Conservation (phyloP, 441 rosid genomes). For the Jatropha podagrica region DNA sequence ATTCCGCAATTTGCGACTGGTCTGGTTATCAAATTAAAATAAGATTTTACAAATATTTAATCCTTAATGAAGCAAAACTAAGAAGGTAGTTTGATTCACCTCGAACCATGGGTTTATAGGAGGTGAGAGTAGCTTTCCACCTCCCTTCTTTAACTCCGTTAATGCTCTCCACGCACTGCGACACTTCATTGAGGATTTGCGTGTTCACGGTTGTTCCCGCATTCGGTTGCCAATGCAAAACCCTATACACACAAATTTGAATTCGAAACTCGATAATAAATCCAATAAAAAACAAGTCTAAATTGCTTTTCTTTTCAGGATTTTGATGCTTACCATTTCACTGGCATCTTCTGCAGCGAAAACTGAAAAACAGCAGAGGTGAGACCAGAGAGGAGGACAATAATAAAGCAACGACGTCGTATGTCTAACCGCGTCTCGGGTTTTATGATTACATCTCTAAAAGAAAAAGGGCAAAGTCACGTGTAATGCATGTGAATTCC, state of each 20-base stretch:
- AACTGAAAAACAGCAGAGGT: not conserved
- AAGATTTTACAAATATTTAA: not conserved
- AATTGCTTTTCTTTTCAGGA: not conserved
- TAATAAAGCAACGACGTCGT: not conserved
- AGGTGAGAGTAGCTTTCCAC: slow-evolving; percentile 85
- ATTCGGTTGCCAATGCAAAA: slow-evolving; percentile 91
- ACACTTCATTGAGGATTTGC: slow-evolving; percentile 78
- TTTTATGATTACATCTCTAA: too few species aligned
- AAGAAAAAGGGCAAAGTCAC: not conserved
- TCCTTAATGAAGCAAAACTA: not conserved
- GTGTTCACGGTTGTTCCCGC: slow-evolving; percentile 80
- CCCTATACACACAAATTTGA: slow-evolving; percentile 42
- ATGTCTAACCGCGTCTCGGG: too few species aligned
- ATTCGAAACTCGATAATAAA: not conserved
- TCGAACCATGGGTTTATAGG: slow-evolving; percentile 63
- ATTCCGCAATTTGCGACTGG: slow-evolving; percentile 47
- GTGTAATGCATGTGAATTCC: not conserved
- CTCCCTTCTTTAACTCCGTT: slow-evolving; percentile 84
- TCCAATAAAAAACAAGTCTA: not conserved
- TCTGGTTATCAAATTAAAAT: slow-evolving; percentile 35
- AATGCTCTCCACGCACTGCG: slow-evolving; percentile 80
- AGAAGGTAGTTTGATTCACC: slow-evolving; percentile 26
- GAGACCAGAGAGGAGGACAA: not conserved
- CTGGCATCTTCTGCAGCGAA: slow-evolving; percentile 33
- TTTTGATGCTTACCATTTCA: slow-evolving; percentile 43